These are phyloP conservation scores for Apocynum venetum DNA, from an alignment of 257 asterid genomes.

Conservation along the genomic window DNA sequence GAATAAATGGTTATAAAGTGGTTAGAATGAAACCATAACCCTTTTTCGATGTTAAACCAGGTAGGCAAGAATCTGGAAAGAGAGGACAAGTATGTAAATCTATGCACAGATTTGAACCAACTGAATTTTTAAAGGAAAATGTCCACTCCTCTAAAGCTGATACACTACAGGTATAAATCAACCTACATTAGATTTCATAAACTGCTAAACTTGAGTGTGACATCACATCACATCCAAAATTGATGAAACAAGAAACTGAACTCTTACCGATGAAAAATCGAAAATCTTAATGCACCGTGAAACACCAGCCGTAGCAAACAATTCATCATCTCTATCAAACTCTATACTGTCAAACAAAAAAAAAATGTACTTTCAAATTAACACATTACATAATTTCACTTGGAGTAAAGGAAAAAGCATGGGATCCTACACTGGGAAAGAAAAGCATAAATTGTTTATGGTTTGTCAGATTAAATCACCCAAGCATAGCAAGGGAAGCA, in stretches of 20 bases:
- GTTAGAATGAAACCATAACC: neutral
- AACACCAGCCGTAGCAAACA: conserved; percentile 85
- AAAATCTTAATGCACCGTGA: conserved; percentile 70
- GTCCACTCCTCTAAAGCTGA: neutral
- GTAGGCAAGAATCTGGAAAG: neutral
- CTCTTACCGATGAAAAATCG: conserved; percentile 60
- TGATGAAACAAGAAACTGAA: conserved; percentile 4
- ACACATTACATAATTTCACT: neutral
- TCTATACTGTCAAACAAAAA: conserved; percentile 54
- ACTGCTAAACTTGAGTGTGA: neutral
- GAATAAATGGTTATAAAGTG: neutral
- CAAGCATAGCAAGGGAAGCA: neutral
- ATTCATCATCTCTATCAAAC: conserved; percentile 75
- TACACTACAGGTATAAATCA: neutral
- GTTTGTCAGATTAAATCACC: neutral
- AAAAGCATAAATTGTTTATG: neutral
- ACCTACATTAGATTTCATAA: neutral
- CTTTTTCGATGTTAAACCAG: neutral
- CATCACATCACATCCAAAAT: neutral
- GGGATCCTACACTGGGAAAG: neutral
- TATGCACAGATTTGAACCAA: neutral
- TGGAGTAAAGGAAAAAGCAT: neutral
- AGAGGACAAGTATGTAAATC: neutral
- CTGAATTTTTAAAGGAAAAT: neutral
- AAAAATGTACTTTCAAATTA: neutral